Evolutionary conservation across 106 monocot genomes (phyloP).

Genomic region (Platanthera zijinensis): DNA sequence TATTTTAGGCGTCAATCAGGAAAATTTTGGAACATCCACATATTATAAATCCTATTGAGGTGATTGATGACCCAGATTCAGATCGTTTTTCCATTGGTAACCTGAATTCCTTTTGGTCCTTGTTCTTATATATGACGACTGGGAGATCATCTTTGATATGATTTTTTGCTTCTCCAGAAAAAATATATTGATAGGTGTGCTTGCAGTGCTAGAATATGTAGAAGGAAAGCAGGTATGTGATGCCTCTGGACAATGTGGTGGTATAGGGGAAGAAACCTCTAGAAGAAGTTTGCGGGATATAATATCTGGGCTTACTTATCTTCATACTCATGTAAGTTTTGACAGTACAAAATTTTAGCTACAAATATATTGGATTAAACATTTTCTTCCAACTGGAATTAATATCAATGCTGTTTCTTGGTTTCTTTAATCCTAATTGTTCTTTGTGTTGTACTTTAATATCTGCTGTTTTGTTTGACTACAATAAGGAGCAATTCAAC

Average conservation of each 20-base stretch:
- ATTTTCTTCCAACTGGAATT: background rate
- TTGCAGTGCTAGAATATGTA: slow-evolving; percentile 75
- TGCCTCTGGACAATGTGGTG: slow-evolving; percentile 35
- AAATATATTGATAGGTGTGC: background rate
- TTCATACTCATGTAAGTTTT: slow-evolving; percentile 84
- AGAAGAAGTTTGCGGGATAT: slow-evolving; percentile 73
- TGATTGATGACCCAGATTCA: slow-evolving; percentile 58
- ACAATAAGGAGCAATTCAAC: too few relatives aligned
- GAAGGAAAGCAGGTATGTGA: slow-evolving; percentile 81
- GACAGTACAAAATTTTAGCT: background rate
- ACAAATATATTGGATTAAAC: background rate
- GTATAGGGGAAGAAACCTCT: slow-evolving; percentile 52
- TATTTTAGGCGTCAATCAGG: slow-evolving; percentile 51
- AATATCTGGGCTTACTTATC: slow-evolving; percentile 72
- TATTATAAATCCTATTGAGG: slow-evolving; percentile 52
- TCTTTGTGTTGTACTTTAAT: too few relatives aligned
- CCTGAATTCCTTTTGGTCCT: background rate
- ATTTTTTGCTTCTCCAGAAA: background rate
- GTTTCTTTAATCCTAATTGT: too few relatives aligned
- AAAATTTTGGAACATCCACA: slow-evolving; percentile 56
- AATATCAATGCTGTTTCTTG: background rate
- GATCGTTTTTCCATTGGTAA: slow-evolving; percentile 49
- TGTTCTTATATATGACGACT: background rate
- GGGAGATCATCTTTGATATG: background rate
- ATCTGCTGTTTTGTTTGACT: too few relatives aligned